A percentile compares a stretch with the other conserved stretches of the same genome.
These are phyloP conservation scores for Kwoniella bestiolae DNA, from an alignment of 768 basidiomycete genomes.

Conservation along the genomic window DNA sequence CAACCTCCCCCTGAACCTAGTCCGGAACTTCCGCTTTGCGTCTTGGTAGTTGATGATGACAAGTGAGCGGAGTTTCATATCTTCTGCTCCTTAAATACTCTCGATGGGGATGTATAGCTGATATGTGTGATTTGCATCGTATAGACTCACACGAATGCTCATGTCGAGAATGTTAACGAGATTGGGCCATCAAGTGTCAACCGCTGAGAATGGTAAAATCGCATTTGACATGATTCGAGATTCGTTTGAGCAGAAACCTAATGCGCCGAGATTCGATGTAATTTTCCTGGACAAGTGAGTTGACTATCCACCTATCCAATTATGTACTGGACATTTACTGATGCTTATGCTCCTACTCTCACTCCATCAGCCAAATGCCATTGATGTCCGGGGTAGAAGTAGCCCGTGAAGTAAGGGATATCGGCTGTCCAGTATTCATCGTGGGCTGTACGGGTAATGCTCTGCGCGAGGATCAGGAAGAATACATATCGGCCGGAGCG, in stretches of 20 bases:
- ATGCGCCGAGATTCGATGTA: conserved; percentile 41
- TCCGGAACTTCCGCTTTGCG: conserved; percentile 37
- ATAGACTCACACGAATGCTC: conserved; percentile 54
- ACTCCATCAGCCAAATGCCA: conserved; percentile 52
- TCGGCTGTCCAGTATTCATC: conserved; percentile 51
- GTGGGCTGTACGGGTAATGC: conserved; percentile 57
- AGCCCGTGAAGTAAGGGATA: conserved; percentile 47
- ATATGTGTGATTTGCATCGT: neutral
- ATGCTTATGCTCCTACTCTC: too few relatives aligned
- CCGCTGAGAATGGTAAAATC: conserved; percentile 54
- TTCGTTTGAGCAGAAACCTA: conserved; percentile 30
- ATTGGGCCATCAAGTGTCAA: conserved; percentile 51
- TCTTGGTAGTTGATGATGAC: conserved; percentile 55
- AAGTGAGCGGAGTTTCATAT: conserved; percentile 39
- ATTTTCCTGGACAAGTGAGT: conserved; percentile 56
- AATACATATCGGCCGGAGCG: conserved; percentile 54
- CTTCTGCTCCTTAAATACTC: neutral
- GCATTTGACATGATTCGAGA: conserved; percentile 49
- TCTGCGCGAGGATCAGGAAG: conserved; percentile 55
- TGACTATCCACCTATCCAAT: too few relatives aligned
- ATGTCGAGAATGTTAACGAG: conserved; percentile 55
- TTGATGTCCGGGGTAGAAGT: conserved; percentile 56
- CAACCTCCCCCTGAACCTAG: conserved; percentile 15
- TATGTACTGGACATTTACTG: too few relatives aligned
- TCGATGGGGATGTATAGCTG: neutral